Percentiles rank a stretch among this genome's conserved stretches.
Conservation (phyloP, 2,329 filamentous ascomycete genomes). For the Peltaster fructicola region DNA sequence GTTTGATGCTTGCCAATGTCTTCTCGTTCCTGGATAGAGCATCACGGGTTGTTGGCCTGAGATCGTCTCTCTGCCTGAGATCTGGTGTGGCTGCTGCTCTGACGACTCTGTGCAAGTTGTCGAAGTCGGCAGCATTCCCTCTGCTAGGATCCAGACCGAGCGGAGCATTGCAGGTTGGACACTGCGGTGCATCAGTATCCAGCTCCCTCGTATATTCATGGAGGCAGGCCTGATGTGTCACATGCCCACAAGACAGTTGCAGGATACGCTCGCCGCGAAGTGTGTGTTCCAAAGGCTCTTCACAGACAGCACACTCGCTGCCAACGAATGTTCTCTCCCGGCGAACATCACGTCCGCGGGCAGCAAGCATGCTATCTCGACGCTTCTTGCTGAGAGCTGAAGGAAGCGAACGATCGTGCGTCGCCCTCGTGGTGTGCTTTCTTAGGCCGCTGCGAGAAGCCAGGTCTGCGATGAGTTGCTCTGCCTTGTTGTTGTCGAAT, state of each 20-base stretch:
- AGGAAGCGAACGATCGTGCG: no score
- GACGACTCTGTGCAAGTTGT: constrained; percentile 88
- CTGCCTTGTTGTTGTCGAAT: no score
- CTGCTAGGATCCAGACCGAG: constrained; percentile 82
- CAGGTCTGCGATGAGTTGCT: no score
- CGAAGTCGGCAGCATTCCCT: constrained; percentile 62
- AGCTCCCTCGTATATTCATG: constrained; percentile 96
- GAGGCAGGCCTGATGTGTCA: constrained; percentile 95
- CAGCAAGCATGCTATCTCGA: constrained; percentile 17
- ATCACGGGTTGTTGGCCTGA: constrained; percentile 5
- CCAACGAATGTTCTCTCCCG: constrained; percentile 91
- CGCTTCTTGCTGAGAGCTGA: no score
- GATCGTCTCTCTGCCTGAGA: constrained; percentile 37
- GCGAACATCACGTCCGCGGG: constrained; percentile 30
- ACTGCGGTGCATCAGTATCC: constrained; percentile 69
- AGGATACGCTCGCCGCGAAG: constrained; percentile 83
- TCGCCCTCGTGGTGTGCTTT: no score
- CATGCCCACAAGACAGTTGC: constrained; percentile 92
- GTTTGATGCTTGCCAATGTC: no score
- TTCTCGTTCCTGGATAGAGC: no score
- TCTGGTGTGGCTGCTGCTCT: constrained; percentile 49
- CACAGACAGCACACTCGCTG: constrained; percentile 85
- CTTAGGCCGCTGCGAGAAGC: no score
- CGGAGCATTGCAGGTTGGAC: constrained; percentile 82
- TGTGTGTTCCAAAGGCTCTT: constrained; percentile 91